Evolutionary conservation across 768 basidiomycete species (phyloP).

Genomic region (Lyophyllum decastes): DNA sequence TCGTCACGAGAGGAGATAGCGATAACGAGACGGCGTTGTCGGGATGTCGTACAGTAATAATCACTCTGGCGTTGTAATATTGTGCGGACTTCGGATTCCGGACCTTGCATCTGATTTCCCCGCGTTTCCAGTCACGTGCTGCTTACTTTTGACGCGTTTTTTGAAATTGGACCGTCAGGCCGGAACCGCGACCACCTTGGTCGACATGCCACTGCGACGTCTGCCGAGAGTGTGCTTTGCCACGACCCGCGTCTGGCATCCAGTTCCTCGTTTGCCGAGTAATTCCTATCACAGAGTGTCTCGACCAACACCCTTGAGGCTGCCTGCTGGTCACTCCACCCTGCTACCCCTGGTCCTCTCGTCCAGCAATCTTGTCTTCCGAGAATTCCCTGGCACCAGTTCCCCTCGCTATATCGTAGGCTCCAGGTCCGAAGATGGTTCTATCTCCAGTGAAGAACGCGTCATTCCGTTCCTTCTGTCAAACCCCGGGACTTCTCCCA

Average conservation of each 20-base stretch:
- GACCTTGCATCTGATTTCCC: not conserved
- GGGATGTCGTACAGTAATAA: not conserved
- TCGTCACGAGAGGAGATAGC: not conserved
- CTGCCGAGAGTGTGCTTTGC: not conserved
- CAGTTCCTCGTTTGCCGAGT: not conserved
- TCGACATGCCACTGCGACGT: not conserved
- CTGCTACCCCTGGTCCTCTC: not conserved
- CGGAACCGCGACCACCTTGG: not conserved
- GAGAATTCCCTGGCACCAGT: not conserved
- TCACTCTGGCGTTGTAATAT: not conserved
- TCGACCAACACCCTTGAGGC: not conserved
- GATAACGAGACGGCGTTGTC: constrained; percentile 1
- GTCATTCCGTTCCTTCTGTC: constrained; percentile 29
- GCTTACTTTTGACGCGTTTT: not conserved
- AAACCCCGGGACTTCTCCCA: constrained; percentile 10
- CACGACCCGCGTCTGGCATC: not conserved
- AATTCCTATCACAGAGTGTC: not conserved
- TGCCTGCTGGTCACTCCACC: not conserved
- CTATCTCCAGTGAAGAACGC: not conserved
- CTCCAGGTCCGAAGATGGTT: constrained; percentile 22
- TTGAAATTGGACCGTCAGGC: not conserved
- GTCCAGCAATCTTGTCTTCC: not conserved
- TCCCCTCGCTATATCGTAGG: constrained; percentile 10
- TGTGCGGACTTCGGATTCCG: not conserved
- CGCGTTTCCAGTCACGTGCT: not conserved